Conservation (phyloP, 352 stramenopile species). For the Pythium catenulatum region DNA sequence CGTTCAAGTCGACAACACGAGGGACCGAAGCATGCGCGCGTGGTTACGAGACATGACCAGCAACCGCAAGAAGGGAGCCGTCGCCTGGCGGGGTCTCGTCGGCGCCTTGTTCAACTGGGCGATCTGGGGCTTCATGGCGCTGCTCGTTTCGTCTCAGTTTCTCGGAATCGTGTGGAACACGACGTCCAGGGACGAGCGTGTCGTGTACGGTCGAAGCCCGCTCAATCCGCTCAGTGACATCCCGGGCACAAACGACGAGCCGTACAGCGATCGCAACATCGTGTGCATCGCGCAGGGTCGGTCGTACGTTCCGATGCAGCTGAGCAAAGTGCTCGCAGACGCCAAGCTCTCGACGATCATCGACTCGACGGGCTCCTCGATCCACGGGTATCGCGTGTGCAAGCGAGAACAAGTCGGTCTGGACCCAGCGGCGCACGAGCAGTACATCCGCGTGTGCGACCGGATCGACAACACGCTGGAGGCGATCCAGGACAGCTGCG, state of each 20-base stretch:
- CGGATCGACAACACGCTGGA: slow-evolving; percentile 38
- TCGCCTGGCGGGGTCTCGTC: neutral
- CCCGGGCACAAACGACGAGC: slow-evolving; percentile 68
- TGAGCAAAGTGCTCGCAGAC: slow-evolving; percentile 47
- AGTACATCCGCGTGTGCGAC: slow-evolving; percentile 49
- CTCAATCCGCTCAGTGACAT: neutral
- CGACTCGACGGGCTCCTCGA: slow-evolving; percentile 33
- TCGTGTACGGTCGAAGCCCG: slow-evolving; percentile 15
- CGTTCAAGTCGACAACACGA: too few species aligned
- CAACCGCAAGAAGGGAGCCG: neutral
- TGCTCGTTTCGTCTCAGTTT: slow-evolving; percentile 63
- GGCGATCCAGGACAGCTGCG: slow-evolving; percentile 47
- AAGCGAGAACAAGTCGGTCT: slow-evolving; percentile 27
- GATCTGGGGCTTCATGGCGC: slow-evolving; percentile 58
- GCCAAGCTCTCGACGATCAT: slow-evolving; percentile 14
- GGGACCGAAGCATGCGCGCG: neutral
- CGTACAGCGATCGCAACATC: slow-evolving; percentile 68
- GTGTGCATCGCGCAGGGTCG: slow-evolving; percentile 61
- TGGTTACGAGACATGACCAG: neutral
- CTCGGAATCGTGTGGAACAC: slow-evolving; percentile 58
- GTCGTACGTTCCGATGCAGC: slow-evolving; percentile 63
- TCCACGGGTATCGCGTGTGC: slow-evolving; percentile 61
- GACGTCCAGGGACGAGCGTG: neutral
- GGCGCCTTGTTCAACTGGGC: slow-evolving; percentile 59
- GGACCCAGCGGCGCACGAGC: neutral